Conservation (phyloP, 176 grass and related monocot genomes). For the Alopecurus myosuroides region DNA sequence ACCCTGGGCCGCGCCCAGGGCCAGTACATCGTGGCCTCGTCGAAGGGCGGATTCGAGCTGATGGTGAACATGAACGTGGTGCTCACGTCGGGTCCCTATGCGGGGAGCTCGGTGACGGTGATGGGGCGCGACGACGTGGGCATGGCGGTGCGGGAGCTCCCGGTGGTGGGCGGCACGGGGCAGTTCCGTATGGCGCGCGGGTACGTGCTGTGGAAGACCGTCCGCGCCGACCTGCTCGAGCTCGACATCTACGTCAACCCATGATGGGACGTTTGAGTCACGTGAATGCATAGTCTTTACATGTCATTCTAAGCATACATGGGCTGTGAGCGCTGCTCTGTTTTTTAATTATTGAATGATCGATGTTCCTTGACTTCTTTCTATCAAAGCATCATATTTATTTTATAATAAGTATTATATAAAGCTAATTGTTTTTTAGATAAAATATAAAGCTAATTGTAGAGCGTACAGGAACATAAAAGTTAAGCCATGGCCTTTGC, state of each 20-base stretch:
- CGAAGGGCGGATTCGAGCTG: neutral
- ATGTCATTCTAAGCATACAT: too few species aligned
- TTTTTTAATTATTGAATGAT: too few species aligned
- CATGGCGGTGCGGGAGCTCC: constrained; percentile 35
- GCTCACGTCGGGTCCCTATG: constrained; percentile 31
- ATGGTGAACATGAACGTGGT: constrained; percentile 43
- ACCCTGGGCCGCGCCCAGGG: neutral
- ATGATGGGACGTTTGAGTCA: neutral
- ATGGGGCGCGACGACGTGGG: constrained; percentile 26
- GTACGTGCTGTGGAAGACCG: constrained; percentile 48
- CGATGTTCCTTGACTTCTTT: too few species aligned
- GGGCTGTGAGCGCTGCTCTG: too few species aligned
- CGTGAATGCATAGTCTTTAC: neutral
- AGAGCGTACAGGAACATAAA: too few species aligned
- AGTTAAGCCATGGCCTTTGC: too few species aligned
- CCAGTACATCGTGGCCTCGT: neutral
- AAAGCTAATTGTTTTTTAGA: too few species aligned
- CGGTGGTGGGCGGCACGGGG: constrained; percentile 53
- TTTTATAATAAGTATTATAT: too few species aligned
- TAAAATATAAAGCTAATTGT: too few species aligned
- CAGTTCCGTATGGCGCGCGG: constrained; percentile 44
- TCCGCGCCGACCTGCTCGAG: constrained; percentile 29
- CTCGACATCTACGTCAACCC: constrained; percentile 36
- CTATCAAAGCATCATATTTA: too few species aligned
- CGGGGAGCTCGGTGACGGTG: constrained; percentile 50